These are phyloP conservation scores for Mycogone perniciosa DNA, from an alignment of 2,329 filamentous ascomycete genomes.

Conservation along the genomic window DNA sequence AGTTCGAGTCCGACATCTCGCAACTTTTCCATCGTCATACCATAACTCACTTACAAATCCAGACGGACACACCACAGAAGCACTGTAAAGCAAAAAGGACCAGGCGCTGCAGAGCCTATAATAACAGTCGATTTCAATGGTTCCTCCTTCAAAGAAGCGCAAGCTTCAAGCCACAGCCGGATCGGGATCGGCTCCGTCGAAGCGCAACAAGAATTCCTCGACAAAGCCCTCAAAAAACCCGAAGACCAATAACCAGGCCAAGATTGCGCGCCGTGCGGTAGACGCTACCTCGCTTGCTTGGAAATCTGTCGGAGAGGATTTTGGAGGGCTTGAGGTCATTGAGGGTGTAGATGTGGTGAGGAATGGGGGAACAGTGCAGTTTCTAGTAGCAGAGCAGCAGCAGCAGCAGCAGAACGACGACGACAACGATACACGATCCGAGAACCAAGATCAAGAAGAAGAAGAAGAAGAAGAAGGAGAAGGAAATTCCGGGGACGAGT, in stretches of 20 bases:
- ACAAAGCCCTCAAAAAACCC: slow-evolving; percentile 13
- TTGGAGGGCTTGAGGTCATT: slow-evolving; percentile 86
- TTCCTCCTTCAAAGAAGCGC: slow-evolving; percentile 30
- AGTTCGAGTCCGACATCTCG: neutral
- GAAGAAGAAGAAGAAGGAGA: slow-evolving; percentile 2
- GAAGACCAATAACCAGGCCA: slow-evolving; percentile 15
- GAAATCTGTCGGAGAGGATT: slow-evolving; percentile 84
- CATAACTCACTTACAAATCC: neutral
- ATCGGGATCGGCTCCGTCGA: slow-evolving; percentile 22
- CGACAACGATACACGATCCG: slow-evolving; percentile 6
- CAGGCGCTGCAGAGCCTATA: too few species aligned
- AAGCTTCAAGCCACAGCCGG: slow-evolving; percentile 29
- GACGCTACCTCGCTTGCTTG: slow-evolving; percentile 47
- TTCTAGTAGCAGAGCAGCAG: slow-evolving; percentile 36
- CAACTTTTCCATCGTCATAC: neutral
- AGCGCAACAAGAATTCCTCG: slow-evolving; percentile 29
- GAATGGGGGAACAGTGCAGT: slow-evolving; percentile 52
- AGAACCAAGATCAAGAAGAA: neutral
- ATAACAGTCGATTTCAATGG: slow-evolving; percentile 21
- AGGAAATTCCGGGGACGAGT: slow-evolving; percentile 37
- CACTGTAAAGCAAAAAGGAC: neutral
- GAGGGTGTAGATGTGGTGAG: slow-evolving; percentile 82
- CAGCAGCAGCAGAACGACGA: slow-evolving; percentile 15
- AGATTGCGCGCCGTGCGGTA: slow-evolving; percentile 27
- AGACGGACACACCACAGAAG: neutral